Evolutionary conservation across 2,329 filamentous ascomycete genomes (phyloP), one percentile per base, ranked within the genome.

Genomic region (Colletotrichum siamense): DNA sequence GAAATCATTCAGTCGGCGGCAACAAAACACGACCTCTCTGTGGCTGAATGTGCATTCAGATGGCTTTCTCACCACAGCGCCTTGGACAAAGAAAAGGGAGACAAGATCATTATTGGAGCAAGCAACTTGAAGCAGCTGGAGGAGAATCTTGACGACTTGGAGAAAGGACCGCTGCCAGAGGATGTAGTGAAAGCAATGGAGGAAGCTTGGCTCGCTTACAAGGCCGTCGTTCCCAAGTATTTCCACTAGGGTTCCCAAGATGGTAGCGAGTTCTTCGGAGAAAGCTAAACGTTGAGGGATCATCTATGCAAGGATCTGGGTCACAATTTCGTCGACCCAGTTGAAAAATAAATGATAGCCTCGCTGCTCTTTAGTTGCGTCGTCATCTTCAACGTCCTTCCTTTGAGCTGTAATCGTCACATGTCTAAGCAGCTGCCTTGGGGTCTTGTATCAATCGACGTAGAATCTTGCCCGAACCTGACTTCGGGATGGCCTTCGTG

Each of bases 211-310:
- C 9, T 49, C 2, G 10, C 10, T 49, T 49, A 49, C 44, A 49
- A 49, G 44, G 44, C 44, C n/a, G 44, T 49, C 18, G 44, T 49
- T 2, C 44, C 44, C 18, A 22, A 49, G 44, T 49, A 49, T n/a
- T 49, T 49, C 10, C 44, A 49, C 44, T 49, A 10, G 2, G 5
- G 44, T 8, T 49, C 9, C 44, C 9, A 22, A 12, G 3, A 22
- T 22, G 0, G 18, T 22, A 22, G 2, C 2, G 18, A 12, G 18
- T 49, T 12, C 5, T 49, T 49, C 9, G 1, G 0, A 22, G 10
- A 0, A 22, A 22, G 18, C 18, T 49, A 49, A 0, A 22, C 0
- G 0, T 22, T 22, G 18, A 0, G 39, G 18, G 1, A 12, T 44
- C 0, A 44, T 44, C 0, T 10, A 18, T 0, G 0, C 36, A 39